phyloP scores from a whole-genome alignment of 208 protist genomes.

The Acanthamoeba healyi region DNA sequence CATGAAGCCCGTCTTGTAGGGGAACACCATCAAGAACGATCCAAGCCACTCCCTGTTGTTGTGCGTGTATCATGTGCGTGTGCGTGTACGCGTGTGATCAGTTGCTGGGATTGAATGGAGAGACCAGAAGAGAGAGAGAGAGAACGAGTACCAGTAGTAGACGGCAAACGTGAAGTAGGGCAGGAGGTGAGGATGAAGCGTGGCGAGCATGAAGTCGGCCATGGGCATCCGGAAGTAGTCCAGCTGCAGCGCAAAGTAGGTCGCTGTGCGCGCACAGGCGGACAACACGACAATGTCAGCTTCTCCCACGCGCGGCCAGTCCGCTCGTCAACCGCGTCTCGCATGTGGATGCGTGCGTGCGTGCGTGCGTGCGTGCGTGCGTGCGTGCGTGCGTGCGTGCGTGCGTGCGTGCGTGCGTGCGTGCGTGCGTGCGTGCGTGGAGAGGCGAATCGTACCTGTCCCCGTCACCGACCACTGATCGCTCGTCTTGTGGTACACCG shows the following conservation, averaged over 20 bases:
- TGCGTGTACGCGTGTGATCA: too few species aligned
- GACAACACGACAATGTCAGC: too few species aligned
- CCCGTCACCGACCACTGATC: constrained; percentile 21
- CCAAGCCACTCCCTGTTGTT: constrained; percentile 55
- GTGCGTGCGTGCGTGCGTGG: neutral
- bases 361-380: too few species aligned
- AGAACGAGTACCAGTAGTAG: constrained; percentile 31
- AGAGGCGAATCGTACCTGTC: neutral
- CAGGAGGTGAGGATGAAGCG: neutral
- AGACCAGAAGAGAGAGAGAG: neutral
- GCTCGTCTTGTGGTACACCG: constrained; percentile 70
- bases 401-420: too few species aligned
- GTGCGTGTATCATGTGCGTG: too few species aligned
- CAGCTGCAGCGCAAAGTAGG: constrained; percentile 75
- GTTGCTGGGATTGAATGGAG: neutral
- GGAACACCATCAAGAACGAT: constrained; percentile 8
- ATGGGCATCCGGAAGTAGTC: constrained; percentile 75
- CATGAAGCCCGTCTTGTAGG: constrained; percentile 14
- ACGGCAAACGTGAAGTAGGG: constrained; percentile 70
- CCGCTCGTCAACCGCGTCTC: too few species aligned
- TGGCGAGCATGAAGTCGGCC: constrained; percentile 38
- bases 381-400: too few species aligned
- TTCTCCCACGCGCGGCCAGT: too few species aligned
- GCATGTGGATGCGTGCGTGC: too few species aligned
- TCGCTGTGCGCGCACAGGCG: neutral